Evolutionary conservation across 352 stramenopile genomes (phyloP).

Genomic region (Globisporangium apiculatum): DNA sequence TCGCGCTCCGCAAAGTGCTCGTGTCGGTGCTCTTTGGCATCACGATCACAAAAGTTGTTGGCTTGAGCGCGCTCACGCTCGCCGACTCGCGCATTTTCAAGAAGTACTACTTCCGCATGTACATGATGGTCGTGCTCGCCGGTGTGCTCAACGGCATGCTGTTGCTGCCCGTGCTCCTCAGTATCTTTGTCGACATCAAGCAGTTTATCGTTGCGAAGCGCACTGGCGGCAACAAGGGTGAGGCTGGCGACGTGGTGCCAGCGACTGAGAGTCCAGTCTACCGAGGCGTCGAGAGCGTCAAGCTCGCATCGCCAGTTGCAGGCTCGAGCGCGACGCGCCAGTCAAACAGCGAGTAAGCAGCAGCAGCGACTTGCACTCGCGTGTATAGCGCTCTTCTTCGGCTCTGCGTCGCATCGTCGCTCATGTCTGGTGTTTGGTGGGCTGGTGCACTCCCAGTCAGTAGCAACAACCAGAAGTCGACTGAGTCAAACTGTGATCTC

Average conservation of each 20-base stretch:
- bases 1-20: conserved; percentile 28
- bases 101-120: conserved; percentile 92
- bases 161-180: conserved; percentile 53
- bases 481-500: too few relatives aligned
- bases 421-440: too few relatives aligned
- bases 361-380: background rate
- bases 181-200: conserved; percentile 39
- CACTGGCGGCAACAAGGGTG: conserved; percentile 11
- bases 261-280: conserved; percentile 21
- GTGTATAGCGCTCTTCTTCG: background rate
- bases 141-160: conserved; percentile 78
- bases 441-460: too few relatives aligned
- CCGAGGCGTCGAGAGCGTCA: conserved; percentile 12
- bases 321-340: conserved; percentile 15
- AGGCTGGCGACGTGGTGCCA: conserved; percentile 3
- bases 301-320: conserved; percentile 9
- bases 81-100: conserved; percentile 82
- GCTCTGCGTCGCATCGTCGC: background rate
- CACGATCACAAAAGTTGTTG: conserved; percentile 31
- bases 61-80: conserved; percentile 26
- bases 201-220: conserved; percentile 30
- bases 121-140: conserved; percentile 75
- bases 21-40: conserved; percentile 39
- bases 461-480: too few relatives aligned
- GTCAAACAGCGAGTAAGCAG: conserved; percentile 20